A percentile compares a stretch with the other conserved stretches of the same genome.
Conservation (phyloP, 1,284 basidiomycete species). For the Fomitopsis betulina region DNA sequence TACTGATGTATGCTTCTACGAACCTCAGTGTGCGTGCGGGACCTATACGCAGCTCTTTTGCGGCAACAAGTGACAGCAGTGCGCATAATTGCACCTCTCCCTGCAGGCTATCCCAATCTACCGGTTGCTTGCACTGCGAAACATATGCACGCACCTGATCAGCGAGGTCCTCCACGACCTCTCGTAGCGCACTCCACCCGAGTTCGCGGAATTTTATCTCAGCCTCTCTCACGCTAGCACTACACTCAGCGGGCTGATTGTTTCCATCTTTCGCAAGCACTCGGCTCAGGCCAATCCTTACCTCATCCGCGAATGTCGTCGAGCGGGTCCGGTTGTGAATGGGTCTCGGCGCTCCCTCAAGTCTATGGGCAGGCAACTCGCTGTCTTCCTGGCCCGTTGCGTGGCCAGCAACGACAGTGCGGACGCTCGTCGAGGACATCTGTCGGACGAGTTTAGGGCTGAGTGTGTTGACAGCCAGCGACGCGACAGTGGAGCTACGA, state of each 20-base stretch:
- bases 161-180: slow-evolving; percentile 55
- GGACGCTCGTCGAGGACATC: slow-evolving; percentile 60
- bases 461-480: slow-evolving; percentile 37
- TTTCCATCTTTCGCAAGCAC: background rate
- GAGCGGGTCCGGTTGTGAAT: slow-evolving; percentile 13
- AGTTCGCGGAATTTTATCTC: slow-evolving; percentile 48
- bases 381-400: slow-evolving; percentile 27
- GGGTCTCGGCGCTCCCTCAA: slow-evolving; percentile 6
- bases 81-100: slow-evolving; percentile 77
- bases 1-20: slow-evolving; percentile 69
- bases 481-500: slow-evolving; percentile 57
- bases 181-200: slow-evolving; percentile 52
- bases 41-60: slow-evolving; percentile 47
- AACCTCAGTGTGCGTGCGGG: slow-evolving; percentile 44
- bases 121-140: background rate
- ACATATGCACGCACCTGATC: slow-evolving; percentile 43
- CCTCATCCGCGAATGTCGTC: slow-evolving; percentile 7
- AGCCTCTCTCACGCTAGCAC: slow-evolving; percentile 42
- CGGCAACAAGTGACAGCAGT: slow-evolving; percentile 56
- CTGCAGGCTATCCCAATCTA: slow-evolving; percentile 29
- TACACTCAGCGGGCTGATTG: slow-evolving; percentile 3
- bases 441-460: slow-evolving; percentile 33
- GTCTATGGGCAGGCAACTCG: slow-evolving; percentile 11
- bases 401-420: slow-evolving; percentile 53
- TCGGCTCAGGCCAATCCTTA: slow-evolving; percentile 23